A percentile compares a stretch with the other conserved stretches of the same genome.
These are phyloP conservation scores for Alternaria atra DNA, from an alignment of 2,329 filamentous ascomycete species.

Conservation along the genomic window DNA sequence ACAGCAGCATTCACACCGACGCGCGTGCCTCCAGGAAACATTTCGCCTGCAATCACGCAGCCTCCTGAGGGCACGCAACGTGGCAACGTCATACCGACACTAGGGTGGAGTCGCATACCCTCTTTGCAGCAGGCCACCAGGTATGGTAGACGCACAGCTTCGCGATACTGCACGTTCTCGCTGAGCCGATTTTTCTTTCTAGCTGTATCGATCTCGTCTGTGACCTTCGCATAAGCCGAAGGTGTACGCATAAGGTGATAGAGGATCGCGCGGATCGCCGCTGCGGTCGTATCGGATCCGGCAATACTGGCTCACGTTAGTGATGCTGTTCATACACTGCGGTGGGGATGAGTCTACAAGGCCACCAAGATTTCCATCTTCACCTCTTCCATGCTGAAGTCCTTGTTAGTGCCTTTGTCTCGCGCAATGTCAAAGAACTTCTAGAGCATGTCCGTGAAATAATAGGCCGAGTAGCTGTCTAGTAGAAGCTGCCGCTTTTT, in stretches of 20 bases:
- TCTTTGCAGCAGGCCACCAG: neutral
- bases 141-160: neutral
- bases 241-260: neutral
- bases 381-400: too few relatives aligned
- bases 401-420: too few relatives aligned
- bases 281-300: too few relatives aligned
- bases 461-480: too few relatives aligned
- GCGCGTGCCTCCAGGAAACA: neutral
- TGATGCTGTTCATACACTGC: too few relatives aligned
- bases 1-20: neutral
- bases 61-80: neutral
- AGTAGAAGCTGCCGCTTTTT: too few relatives aligned
- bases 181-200: constrained; percentile 48
- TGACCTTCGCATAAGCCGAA: constrained; percentile 59
- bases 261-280: neutral
- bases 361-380: too few relatives aligned
- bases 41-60: neutral
- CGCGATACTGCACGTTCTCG: constrained; percentile 41
- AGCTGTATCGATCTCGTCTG: constrained; percentile 68
- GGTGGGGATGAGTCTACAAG: too few relatives aligned
- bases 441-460: too few relatives aligned
- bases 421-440: too few relatives aligned
- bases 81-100: constrained; percentile 43
- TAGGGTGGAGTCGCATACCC: neutral
- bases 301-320: too few relatives aligned